Evolutionary conservation across 108 stramenopile species (phyloP).

Genomic region (Fragilariopsis cylindrus): DNA sequence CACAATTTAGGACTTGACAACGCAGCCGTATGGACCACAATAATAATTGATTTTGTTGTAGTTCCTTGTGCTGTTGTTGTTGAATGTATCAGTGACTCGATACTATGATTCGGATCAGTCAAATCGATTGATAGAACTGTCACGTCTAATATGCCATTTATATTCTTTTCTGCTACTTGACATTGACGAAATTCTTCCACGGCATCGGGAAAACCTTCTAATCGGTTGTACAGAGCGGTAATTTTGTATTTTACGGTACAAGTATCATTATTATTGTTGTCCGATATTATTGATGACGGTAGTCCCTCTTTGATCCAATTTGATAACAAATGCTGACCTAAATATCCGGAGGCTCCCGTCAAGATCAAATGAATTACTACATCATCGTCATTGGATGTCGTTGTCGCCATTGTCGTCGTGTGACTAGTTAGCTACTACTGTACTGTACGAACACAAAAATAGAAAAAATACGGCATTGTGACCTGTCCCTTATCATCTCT

Average conservation of each 20-base stretch:
- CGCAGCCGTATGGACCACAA: conserved; percentile 76
- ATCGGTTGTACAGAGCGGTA: conserved; percentile 28
- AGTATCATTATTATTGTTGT: neutral
- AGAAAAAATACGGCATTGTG: too few relatives aligned
- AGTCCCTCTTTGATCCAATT: conserved; percentile 23
- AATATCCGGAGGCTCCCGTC: conserved; percentile 77
- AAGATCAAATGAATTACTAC: conserved; percentile 36
- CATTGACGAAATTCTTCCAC: neutral
- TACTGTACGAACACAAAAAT: too few relatives aligned
- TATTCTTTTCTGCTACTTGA: neutral
- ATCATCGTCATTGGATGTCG: neutral
- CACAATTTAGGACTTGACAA: conserved; percentile 56
- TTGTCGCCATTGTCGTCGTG: neutral
- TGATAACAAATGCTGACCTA: conserved; percentile 73
- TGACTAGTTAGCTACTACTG: too few relatives aligned
- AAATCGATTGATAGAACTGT: conserved; percentile 34
- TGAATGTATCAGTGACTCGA: conserved; percentile 7
- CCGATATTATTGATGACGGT: neutral
- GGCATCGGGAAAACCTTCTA: conserved; percentile 23
- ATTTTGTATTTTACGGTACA: conserved; percentile 17
- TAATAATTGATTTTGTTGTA: conserved; percentile 33
- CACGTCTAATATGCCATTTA: conserved; percentile 2
- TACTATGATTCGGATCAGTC: conserved; percentile 11
- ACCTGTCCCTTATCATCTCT: too few relatives aligned
- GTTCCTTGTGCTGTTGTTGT: neutral